phyloP scores from a whole-genome alignment of 805 yeast genomes.

The Ogataea salicorniae region DNA sequence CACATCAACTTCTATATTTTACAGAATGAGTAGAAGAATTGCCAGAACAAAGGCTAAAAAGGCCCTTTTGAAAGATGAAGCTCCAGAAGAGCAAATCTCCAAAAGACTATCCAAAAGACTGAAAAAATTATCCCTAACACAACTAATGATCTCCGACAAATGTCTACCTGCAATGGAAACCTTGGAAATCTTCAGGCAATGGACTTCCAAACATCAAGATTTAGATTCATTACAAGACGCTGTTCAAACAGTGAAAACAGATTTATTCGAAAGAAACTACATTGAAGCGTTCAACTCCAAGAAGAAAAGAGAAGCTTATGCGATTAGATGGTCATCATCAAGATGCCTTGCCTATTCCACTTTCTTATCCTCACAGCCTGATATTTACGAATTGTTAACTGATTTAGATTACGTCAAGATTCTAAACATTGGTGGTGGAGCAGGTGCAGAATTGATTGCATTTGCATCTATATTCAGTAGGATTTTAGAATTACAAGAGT shows the following conservation, averaged over 20 bases:
- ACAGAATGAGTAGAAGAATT: conserved; percentile 30
- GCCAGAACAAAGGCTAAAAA: conserved; percentile 28
- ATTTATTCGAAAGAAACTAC: conserved; percentile 67
- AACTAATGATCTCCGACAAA: conserved; percentile 18
- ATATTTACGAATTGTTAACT: conserved; percentile 35
- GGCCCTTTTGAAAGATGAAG: conserved; percentile 10
- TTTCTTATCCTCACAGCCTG: conserved; percentile 49
- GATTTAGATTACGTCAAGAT: conserved; percentile 29
- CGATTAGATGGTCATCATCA: conserved; percentile 82
- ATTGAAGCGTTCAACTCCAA: conserved; percentile 59
- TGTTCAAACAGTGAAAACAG: conserved; percentile 67
- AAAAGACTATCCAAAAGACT: conserved; percentile 1
- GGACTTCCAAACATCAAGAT: conserved; percentile 26
- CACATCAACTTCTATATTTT: not conserved
- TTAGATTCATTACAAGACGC: conserved; percentile 34
- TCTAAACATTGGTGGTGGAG: conserved; percentile 83
- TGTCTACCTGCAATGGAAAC: conserved; percentile 33
- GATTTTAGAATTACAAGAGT: conserved; percentile 11
- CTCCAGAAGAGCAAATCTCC: conserved; percentile 11
- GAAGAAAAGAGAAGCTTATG: conserved; percentile 68
- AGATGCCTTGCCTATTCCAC: conserved; percentile 72
- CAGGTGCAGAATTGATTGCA: conserved; percentile 74
- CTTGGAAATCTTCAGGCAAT: conserved; percentile 27
- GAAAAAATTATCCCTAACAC: not conserved
- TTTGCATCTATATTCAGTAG: conserved; percentile 53